Base-by-base conservation (phyloP, 2,329 filamentous ascomycete species). In the Sporothrix inflata region DNA sequence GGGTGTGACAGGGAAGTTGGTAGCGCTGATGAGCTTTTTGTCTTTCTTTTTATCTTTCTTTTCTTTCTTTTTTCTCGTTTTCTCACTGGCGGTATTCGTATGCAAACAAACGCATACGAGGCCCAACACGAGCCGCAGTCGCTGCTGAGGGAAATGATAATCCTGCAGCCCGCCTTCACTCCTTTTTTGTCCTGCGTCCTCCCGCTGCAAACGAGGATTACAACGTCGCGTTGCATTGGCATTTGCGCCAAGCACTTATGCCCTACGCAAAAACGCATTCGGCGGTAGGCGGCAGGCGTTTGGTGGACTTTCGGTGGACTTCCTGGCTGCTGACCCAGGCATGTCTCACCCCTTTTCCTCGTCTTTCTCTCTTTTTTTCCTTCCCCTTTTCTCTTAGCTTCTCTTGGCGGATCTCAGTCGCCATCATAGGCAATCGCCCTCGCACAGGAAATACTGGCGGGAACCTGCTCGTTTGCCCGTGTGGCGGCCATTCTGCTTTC, bases 201-300 rank as follows among this genome's bases (percentile, higher is more conserved):
- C 34, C 57, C 21, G n/a, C 49, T 53, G 5, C 19, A 40, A 21
- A 14, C 12, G 1, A 45, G 8, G 34, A 24, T 40, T 24, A 61
- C 57, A n/a, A 61, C 30, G 57, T 21, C 57, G 55, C 34, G 34
- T 61, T 61, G 27, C 27, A 61, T 40, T 42, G 34, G 57, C 57
- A 42, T 63, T n/a, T 63, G 14, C 42, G 34, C 57, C 34, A 61
- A 40, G 57, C n/a, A 27, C 34, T 16, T 38, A 19, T 19, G 16
- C 11, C 57, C 57, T 61, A 40, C 55, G 19, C 5, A 16, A 3
- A 30, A 30, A 30, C 34, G 53, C 24, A 34, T 57, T 27, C 53
- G 53, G 49, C 2, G 47, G 47, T 47, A 2, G n/a, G 45, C 45
- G 12, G 45, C 45, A 14, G 19, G 45, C 19, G 45, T 47, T 3